These are phyloP conservation scores for Botrytis medusae DNA, from an alignment of 2,329 filamentous ascomycete species.

Conservation along the genomic window DNA sequence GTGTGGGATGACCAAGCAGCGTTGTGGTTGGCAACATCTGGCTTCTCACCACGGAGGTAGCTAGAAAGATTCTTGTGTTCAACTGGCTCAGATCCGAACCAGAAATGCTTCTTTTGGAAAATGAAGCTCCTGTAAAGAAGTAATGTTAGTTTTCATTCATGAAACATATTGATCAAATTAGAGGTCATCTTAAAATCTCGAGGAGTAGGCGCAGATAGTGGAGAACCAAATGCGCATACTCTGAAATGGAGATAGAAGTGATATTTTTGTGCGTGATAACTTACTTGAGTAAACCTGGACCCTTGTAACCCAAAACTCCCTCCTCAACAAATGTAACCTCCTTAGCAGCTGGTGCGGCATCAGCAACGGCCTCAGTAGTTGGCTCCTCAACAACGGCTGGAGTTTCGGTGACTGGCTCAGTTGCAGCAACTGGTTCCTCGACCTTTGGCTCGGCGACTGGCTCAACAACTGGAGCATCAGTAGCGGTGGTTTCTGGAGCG, in stretches of 20 bases:
- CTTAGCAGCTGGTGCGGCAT: constrained; percentile 58
- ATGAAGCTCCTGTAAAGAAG: constrained; percentile 65
- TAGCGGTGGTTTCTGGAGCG: constrained; percentile 30
- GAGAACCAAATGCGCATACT: background rate
- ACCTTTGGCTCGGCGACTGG: constrained; percentile 41
- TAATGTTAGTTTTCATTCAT: constrained; percentile 12
- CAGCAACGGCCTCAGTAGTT: constrained; percentile 44
- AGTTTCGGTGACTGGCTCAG: constrained; percentile 40
- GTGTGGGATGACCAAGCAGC: constrained; percentile 90
- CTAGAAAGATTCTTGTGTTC: constrained; percentile 70
- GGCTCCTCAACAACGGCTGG: constrained; percentile 42
- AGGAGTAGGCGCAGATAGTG: background rate
- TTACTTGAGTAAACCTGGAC: constrained; percentile 78
- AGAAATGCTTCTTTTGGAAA: constrained; percentile 92
- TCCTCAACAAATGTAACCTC: constrained; percentile 55
- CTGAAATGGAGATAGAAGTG: background rate
- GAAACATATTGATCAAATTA: background rate
- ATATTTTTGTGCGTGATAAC: constrained; percentile 40
- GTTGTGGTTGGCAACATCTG: constrained; percentile 72
- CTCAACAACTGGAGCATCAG: constrained; percentile 47
- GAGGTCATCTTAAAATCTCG: background rate
- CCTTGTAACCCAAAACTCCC: constrained; percentile 87
- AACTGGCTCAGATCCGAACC: constrained; percentile 72
- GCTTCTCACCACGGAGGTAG: constrained; percentile 89
- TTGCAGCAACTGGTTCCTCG: constrained; percentile 38